Evolutionary conservation across 345 rosid genomes (phyloP), one percentile per base, ranked within the genome.

Genomic region (Aquilaria yunnanensis): DNA sequence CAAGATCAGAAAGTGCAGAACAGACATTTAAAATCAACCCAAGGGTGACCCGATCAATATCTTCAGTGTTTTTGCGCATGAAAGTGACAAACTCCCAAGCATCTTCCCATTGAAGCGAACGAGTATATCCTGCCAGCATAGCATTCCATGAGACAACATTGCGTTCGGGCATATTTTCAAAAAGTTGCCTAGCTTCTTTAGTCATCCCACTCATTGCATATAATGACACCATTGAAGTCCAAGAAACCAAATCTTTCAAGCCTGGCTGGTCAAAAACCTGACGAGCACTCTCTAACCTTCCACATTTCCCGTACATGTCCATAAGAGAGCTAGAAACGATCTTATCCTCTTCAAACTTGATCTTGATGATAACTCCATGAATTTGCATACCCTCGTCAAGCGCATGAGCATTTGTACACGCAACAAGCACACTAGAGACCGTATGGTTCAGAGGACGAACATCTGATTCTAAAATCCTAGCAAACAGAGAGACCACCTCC

Each of bases 141-240:
- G 86, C 86, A 54, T 89, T 92, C 95, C 96, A 92, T 1, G 98
- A 83, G 70, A 92, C 41, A 5, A 87, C 63, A 74, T 84, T 89
- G 56, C 83, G 74, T 57, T 82, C 85, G 9, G 93, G 93, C 96
- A 92, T 92, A 72, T 77, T 57, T 75, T 82, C 73, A 59, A 92
- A 92, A 50, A 92, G 85, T 48, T 82, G 73, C 59, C 90, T 76
- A 48, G 96, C 96, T 55, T 84, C 84, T 72, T 68, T 64, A 63
- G 66, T 82, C 66, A 76, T 68, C 64, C 96, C 93, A 59, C 62
- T 78, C 70, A 70, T 54, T 57, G 89, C 93, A 75, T 81, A 89
- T 48, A 84, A 93, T 5, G 89, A 85, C 64, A 89, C 69, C 3
- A 85, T 77, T 1, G 88, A 83, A 59, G 97, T 89, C 88, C 97